Evolutionary conservation across 2,329 filamentous ascomycete species (phyloP).

Genomic region (Hypoxylon sp.): DNA sequence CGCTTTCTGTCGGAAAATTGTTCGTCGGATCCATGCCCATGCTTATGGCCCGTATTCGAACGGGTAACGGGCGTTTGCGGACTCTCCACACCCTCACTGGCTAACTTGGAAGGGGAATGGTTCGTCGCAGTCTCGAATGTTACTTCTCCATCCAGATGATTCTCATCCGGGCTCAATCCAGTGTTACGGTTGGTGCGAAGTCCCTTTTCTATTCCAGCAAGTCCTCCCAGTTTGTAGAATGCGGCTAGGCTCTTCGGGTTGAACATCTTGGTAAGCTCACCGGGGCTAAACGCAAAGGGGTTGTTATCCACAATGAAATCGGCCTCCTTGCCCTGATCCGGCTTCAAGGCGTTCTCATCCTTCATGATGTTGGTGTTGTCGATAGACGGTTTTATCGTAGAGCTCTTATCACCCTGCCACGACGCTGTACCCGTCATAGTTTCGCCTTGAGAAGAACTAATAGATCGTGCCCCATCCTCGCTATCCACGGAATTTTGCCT

Average conservation of each 20-base stretch:
- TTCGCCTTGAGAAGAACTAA: conserved; percentile 70
- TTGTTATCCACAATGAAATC: conserved; percentile 87
- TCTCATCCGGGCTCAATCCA: conserved; percentile 83
- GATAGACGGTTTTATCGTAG: conserved; percentile 49
- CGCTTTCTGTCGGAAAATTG: conserved; percentile 74
- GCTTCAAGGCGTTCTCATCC: conserved; percentile 76
- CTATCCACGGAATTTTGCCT: conserved; percentile 78
- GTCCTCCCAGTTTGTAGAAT: conserved; percentile 82
- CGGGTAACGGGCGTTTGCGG: conserved; percentile 40
- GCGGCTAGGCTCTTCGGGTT: conserved; percentile 89
- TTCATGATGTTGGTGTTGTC: conserved; percentile 69
- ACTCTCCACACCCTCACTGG: conserved; percentile 49
- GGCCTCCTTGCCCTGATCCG: conserved; percentile 79
- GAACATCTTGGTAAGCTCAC: conserved; percentile 86
- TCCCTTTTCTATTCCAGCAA: conserved; percentile 82
- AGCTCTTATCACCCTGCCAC: conserved; percentile 53
- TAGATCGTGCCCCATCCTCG: conserved; percentile 68
- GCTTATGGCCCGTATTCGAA: conserved; percentile 35
- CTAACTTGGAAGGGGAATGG: conserved; percentile 50
- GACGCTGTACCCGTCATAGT: conserved; percentile 67
- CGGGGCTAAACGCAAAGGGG: conserved; percentile 86
- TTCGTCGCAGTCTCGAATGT: conserved; percentile 77
- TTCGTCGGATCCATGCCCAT: conserved; percentile 46
- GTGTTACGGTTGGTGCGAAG: conserved; percentile 77
- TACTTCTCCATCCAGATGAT: conserved; percentile 70